Base-by-base conservation (phyloP, 1,139 yeast species). In the Sugiyamaella castrensis region DNA sequence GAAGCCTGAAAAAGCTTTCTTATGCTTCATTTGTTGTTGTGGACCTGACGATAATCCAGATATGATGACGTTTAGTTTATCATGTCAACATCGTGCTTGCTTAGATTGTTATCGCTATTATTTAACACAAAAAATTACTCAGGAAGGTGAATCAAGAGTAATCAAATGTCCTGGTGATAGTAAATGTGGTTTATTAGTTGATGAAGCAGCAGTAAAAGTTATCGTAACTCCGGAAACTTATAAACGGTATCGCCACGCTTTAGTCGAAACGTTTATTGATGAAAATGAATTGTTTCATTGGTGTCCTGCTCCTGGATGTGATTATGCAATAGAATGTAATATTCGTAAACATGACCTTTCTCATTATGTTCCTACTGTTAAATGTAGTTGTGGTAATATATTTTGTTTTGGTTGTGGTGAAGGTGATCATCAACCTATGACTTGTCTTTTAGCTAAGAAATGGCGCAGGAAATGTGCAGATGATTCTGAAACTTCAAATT, bases 291-390 rank as follows among this genome's bases (percentile, higher is more conserved):
- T 70, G 35, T 76, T 75, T 57, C 77, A 77, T 56, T 84, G 92
- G 85, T 92, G 98, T 65, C 97, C 97, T 0, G 84, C 86, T 1
- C 85, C 95, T 0, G 95, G 87, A 61, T 92, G 98, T 65, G 73
- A 74, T 35, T 70, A 73, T 49, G 74, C 87, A 30, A 72, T 86
- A 11, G 81, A 81, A 58, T 67, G 81, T 38, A 53, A 66, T 51
- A 56, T 70, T 51, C 60, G 63, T 37, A 48, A 52, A 32, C 60
- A 71, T 34, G 75, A 74, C 15, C 67, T 77, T 8, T 63, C 66
- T 12, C 57, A 65, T 30, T 57, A 64, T 37, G 73, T 80, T 8
- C 92, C 94, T 1, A 74, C 80, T 8, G 97, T 88, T 0, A 69
- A 73, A 36, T 92, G 99, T 65, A 63, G 70, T 1, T 72, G 77